Evolutionary conservation across 257 asterid species (phyloP).

Genomic region (Salvia rosmarinus): DNA sequence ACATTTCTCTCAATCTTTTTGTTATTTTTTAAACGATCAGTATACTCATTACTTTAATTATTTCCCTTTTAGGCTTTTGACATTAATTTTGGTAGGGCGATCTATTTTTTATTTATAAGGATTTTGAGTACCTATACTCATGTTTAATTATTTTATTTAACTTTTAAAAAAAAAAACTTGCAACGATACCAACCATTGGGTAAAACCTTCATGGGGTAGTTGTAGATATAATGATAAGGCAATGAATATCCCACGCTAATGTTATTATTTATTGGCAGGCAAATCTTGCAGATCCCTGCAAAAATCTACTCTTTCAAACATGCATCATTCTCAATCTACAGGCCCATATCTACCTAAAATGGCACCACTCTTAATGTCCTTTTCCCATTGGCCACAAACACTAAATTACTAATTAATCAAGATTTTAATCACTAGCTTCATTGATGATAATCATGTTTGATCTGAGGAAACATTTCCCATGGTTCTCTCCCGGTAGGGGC

Average conservation of each 20-base stretch:
- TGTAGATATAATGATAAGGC: constrained; percentile 44
- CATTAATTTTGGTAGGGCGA: no score
- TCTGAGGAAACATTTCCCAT: constrained; percentile 25
- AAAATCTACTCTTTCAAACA: constrained; percentile 15
- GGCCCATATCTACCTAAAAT: background rate
- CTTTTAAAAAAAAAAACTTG: no score
- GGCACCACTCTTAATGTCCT: constrained; percentile 4
- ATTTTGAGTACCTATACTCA: no score
- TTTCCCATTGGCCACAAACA: background rate
- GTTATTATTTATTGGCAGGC: constrained; percentile 37
- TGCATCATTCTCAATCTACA: constrained; percentile 29
- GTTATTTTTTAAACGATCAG: no score
- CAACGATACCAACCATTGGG: constrained; percentile 31
- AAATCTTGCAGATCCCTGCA: constrained; percentile 38
- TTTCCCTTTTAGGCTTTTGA: no score
- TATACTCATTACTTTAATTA: no score
- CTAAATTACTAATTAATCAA: background rate
- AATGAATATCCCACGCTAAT: constrained; percentile 37
- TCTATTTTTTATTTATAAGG: no score
- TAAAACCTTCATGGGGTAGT: constrained; percentile 15
- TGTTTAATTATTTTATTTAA: no score
- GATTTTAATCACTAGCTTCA: background rate
- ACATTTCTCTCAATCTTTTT: no score
- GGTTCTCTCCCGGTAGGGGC: background rate
- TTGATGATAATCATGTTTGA: background rate